Evolutionary conservation across 495 filamentous ascomycete genomes (phyloP).

Genomic region (Apodospora peruviana): DNA sequence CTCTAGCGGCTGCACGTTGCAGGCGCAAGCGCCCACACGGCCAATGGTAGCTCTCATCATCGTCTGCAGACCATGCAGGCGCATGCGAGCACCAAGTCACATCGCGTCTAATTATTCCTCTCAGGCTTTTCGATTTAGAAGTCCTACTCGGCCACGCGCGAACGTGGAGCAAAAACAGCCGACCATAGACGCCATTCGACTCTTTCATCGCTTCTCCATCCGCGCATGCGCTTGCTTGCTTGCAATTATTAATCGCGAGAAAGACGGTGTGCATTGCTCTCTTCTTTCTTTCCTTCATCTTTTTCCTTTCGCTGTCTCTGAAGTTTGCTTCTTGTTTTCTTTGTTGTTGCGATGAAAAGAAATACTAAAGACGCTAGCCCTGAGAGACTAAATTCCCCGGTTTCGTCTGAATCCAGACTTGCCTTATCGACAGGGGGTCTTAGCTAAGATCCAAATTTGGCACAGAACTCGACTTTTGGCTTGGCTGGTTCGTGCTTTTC

Average conservation of each 20-base stretch:
- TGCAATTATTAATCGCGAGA: background rate
- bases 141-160: conserved; percentile 1
- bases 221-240: too few relatives aligned
- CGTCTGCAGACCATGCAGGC: conserved; percentile 2
- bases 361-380: too few relatives aligned
- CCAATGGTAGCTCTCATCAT: conserved; percentile 12
- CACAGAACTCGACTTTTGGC: too few relatives aligned
- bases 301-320: too few relatives aligned
- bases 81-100: conserved; percentile 24
- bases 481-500: too few relatives aligned
- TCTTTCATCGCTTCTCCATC: background rate
- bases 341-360: too few relatives aligned
- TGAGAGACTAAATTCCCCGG: too few relatives aligned
- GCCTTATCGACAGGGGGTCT: too few relatives aligned
- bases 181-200: conserved; percentile 6
- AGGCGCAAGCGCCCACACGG: conserved; percentile 28
- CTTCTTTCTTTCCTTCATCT: too few relatives aligned
- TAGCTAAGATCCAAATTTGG: too few relatives aligned
- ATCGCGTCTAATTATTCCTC: conserved; percentile 27
- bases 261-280: background rate
- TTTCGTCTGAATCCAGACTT: too few relatives aligned
- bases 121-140: conserved; percentile 11
- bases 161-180: background rate
- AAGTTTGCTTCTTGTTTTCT: too few relatives aligned
- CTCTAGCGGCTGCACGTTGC: conserved; percentile 14